A percentile compares a stretch with the other conserved stretches of the same genome.
These are phyloP conservation scores for Trichoderma polysporum DNA, from an alignment of 2,329 filamentous ascomycete genomes.

Conservation along the genomic window DNA sequence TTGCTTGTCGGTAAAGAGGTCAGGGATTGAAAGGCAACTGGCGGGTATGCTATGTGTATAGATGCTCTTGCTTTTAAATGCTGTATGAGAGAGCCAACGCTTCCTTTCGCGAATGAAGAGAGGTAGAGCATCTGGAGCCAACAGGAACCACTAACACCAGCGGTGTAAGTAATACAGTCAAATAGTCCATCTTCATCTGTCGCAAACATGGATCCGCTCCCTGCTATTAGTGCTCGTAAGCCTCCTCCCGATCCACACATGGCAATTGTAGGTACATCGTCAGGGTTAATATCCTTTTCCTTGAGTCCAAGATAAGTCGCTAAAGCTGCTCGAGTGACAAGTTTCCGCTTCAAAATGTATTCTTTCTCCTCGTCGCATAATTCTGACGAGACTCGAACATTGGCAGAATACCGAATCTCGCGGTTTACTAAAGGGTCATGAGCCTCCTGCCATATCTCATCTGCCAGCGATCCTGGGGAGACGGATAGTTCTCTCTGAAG, in stretches of 20 bases:
- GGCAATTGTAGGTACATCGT: constrained; percentile 90
- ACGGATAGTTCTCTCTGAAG: constrained; percentile 85
- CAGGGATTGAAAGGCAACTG: constrained; percentile 74
- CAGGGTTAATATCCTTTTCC: constrained; percentile 80
- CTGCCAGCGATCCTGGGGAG: constrained; percentile 81
- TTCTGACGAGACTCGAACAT: constrained; percentile 76
- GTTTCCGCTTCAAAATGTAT: constrained; percentile 69
- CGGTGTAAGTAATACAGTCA: constrained; percentile 92
- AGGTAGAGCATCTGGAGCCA: constrained; percentile 91
- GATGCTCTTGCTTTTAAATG: constrained; percentile 84
- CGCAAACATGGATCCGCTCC: constrained; percentile 82
- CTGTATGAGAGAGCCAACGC: constrained; percentile 69
- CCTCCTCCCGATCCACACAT: constrained; percentile 94
- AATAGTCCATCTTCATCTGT: constrained; percentile 84
- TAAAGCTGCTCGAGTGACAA: constrained; percentile 68
- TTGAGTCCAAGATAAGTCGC: constrained; percentile 78
- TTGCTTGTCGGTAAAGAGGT: constrained; percentile 93
- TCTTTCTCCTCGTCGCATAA: constrained; percentile 80
- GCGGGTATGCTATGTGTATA: constrained; percentile 90
- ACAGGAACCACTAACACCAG: constrained; percentile 92
- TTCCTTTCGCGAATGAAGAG: constrained; percentile 65
- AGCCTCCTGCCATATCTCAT: constrained; percentile 91
- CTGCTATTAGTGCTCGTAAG: constrained; percentile 83
- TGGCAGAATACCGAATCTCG: constrained; percentile 79
- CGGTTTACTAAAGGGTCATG: constrained; percentile 81